These are phyloP conservation scores for Oryza coarctata DNA, from an alignment of 176 grass and related monocot species.

Conservation along the genomic window DNA sequence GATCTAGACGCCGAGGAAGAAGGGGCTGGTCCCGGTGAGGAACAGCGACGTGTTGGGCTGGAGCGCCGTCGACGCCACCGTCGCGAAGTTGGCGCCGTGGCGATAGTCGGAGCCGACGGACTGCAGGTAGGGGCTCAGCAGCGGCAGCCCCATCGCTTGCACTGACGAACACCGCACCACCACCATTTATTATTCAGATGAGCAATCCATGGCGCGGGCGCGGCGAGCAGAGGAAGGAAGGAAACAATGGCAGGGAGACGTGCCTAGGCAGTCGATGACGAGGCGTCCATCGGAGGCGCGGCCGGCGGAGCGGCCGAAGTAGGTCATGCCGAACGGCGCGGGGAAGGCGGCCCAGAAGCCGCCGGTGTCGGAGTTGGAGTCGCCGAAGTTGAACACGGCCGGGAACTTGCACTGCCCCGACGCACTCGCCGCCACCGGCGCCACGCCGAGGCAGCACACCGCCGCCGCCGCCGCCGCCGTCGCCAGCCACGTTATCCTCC, in stretches of 20 bases:
- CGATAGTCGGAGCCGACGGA: slow-evolving; percentile 66
- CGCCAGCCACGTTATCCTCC: too few species aligned
- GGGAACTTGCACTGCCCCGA: slow-evolving; percentile 36
- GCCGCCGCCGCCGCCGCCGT: too few species aligned
- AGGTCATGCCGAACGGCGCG: slow-evolving; percentile 69
- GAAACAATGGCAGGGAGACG: not conserved
- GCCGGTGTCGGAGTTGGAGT: slow-evolving; percentile 98
- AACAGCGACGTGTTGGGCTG: slow-evolving; percentile 73
- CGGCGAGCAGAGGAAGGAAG: not conserved
- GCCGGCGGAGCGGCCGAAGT: slow-evolving; percentile 53
- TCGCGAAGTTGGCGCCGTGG: slow-evolving; percentile 83
- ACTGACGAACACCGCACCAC: slow-evolving; percentile 25
- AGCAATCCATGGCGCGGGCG: too few species aligned
- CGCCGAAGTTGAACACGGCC: slow-evolving; percentile 93
- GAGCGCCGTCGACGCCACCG: slow-evolving; percentile 65
- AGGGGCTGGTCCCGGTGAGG: slow-evolving; percentile 71
- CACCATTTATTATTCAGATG: too few species aligned
- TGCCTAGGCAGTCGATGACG: slow-evolving; percentile 72
- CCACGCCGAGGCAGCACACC: too few species aligned
- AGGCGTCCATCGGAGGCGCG: slow-evolving; percentile 76
- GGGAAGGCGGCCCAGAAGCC: slow-evolving; percentile 12
- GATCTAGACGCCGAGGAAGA: slow-evolving; percentile 67
- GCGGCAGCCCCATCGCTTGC: slow-evolving; percentile 58
- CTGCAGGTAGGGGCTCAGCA: slow-evolving; percentile 74
- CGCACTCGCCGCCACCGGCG: too few species aligned